Conservation (phyloP, 2,329 filamentous ascomycete species). For the Nothophaeocryptopus gaeumannii region DNA sequence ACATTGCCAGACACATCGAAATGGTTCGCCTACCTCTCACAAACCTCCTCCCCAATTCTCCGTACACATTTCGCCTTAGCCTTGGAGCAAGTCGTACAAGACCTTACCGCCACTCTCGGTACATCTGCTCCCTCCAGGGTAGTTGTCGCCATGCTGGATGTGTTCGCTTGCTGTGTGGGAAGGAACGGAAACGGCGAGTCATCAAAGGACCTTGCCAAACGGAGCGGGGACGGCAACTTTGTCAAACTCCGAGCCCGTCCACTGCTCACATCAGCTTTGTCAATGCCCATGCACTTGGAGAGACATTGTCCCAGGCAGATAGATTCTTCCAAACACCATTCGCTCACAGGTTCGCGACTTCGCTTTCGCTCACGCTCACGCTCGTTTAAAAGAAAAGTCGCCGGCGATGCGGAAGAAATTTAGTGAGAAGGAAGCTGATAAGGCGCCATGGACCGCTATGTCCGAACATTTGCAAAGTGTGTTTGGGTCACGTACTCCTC, state of each 20-base stretch:
- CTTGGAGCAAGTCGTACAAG: constrained; percentile 32
- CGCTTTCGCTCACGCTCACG: too few species aligned
- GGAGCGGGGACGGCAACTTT: too few species aligned
- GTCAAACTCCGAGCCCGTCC: too few species aligned
- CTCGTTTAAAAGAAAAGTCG: too few species aligned
- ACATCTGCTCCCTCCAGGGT: too few species aligned
- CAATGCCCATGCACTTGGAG: too few species aligned
- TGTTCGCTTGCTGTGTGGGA: not conserved
- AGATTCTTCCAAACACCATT: too few species aligned
- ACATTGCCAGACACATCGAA: not conserved
- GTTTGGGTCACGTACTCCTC: not conserved
- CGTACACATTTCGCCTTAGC: constrained; percentile 37
- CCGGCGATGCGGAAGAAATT: not conserved
- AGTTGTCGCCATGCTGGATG: not conserved
- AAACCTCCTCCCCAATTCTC: constrained; percentile 21
- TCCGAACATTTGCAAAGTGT: not conserved
- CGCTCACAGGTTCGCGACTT: too few species aligned
- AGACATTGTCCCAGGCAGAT: too few species aligned
- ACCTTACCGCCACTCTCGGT: constrained; percentile 14
- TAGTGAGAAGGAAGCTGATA: too few species aligned
- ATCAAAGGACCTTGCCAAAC: too few species aligned
- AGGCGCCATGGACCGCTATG: constrained; percentile 1
- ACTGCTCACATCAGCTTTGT: too few species aligned
- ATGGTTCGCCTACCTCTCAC: constrained; percentile 25
- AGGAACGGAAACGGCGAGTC: not conserved